Evolutionary conservation across 1,139 yeast genomes (phyloP).

Genomic region (Saccharomyces uvarum): DNA sequence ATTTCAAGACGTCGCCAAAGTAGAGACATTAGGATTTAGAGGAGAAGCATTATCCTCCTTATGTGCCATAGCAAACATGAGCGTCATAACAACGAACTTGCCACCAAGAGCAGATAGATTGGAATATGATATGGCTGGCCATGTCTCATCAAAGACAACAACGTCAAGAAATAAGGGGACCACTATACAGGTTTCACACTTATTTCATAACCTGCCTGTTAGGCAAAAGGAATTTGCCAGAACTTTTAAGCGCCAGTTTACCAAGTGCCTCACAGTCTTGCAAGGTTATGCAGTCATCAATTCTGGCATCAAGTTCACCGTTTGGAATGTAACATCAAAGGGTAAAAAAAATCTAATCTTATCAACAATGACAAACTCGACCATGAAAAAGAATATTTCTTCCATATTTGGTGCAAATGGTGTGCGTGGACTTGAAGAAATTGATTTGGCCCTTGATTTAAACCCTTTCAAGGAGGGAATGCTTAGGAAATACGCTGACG

Average conservation of each 20-base stretch:
- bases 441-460: constrained; percentile 36
- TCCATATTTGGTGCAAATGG: constrained; percentile 66
- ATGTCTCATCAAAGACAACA: constrained; percentile 34
- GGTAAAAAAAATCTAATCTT: constrained; percentile 47
- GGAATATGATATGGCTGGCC: constrained; percentile 49
- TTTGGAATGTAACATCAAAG: constrained; percentile 44
- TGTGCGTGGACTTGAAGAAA: constrained; percentile 45
- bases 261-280: constrained; percentile 52
- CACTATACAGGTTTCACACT: constrained; percentile 40
- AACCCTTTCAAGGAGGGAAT: constrained; percentile 23
- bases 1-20: constrained; percentile 49
- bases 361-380: constrained; percentile 41
- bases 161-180: constrained; percentile 59
- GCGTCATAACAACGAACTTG: constrained; percentile 49
- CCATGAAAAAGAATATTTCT: constrained; percentile 48
- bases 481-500: constrained; percentile 13
- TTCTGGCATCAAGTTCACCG: constrained; percentile 49
- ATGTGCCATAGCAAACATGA: constrained; percentile 50
- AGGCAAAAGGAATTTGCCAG: constrained; percentile 63
- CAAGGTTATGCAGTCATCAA: constrained; percentile 64
- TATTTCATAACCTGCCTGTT: constrained; percentile 67
- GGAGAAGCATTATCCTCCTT: constrained; percentile 80
- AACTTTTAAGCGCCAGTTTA: constrained; percentile 63
- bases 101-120: constrained; percentile 55
- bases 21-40: constrained; percentile 65